Base-by-base conservation (phyloP, 129 eudicot species). In the Tagetes patula region DNA sequence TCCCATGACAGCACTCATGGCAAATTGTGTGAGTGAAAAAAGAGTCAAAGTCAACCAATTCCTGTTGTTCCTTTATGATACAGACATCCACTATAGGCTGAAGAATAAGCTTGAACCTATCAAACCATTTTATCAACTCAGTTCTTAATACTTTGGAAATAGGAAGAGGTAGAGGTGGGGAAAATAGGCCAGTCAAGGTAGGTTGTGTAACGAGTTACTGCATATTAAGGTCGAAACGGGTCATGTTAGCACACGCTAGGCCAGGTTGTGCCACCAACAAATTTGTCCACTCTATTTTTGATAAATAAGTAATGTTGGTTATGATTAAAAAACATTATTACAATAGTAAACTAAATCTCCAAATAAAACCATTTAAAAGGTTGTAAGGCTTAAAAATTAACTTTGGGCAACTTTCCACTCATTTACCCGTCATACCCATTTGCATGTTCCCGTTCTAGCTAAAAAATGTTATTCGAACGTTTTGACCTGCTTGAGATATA, bases 1-100 rank as follows among this genome's bases (percentile, higher is more conserved):
- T 94, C 63, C 98, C 98, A 85, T 94, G 98, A 82, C 96, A 90
- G 74, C 98, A 94, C 76, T 94, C 98, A 66, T 87, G 98, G 80
- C 97, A 94, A 77, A 94, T 88, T 33, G 96, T 94, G 85, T 90
- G 98, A 79, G 98, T 94, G 82, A 94, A 94, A 55, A 90, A 94
- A 75, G 98, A 86, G 62, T 87, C 96, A 49, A 94, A 94, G 83
- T 94, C 97, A 48, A 94, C 98, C 73, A 73, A 71, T 42, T 84
- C 84, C 59, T 69, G 75, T 37, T 94, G 96, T 58, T 94, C 97
- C 82, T 84, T 82, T 40, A 74, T 30, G 65, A 94, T 88, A 79
- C 96, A 94, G 73, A 68, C 89, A 75, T 84, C 79, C 41, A 89
- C 92, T 74, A 94, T 90, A 72, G 98, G 98, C 77, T 77, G 85